Evolutionary conservation across 2,329 filamentous ascomycete species (phyloP), one percentile per base, ranked within the genome.

Genomic region (Pyrenochaeta sp.): DNA sequence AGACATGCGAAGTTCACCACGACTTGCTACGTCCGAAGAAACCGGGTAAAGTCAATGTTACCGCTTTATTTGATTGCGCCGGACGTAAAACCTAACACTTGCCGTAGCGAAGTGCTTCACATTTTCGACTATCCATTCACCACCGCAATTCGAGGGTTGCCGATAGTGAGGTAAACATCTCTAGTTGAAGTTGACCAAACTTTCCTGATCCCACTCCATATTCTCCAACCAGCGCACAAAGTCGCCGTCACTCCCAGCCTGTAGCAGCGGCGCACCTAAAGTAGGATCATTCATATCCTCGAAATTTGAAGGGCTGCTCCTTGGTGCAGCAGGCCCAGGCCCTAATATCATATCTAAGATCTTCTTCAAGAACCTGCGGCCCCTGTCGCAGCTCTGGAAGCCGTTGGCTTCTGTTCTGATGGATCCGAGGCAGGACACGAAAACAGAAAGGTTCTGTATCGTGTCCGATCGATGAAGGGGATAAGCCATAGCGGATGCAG

Each of bases 381-480:
- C 80, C 44, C 81, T 77, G n/a, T 77, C 72, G 60, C 78, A 81
- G 39, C 78, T 78, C 3, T 68, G 69, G 34, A 74, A 77, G n/a
- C 78, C 78, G 5, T 78, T 77, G 34, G 75, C 77, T 24, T 76
- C 77, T 3, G 75, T 75, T 12, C 70, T 71, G 2, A 82, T 74
- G 1, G 72, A 72, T 1, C 72, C 77, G 1, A 82, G 68, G 28
- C 76, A 78, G 1, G 78, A 77, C 13, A 80, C 77, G 60, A 81
- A 79, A n/a, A 82, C 80, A 27, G 77, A 78, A 2, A 82, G 72
- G 36, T 79, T 75, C 55, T 82, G 80, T 5, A 82, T 80, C 0
- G 77, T 80, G 27, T 81, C 79, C 0, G 79, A 80, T 9, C 80
- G 72, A 12, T 78, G 77, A 0, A 82, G 67, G 8, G 78, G 55